Base-by-base conservation (phyloP, 805 yeast genomes). In the Yarrowia bubula region DNA sequence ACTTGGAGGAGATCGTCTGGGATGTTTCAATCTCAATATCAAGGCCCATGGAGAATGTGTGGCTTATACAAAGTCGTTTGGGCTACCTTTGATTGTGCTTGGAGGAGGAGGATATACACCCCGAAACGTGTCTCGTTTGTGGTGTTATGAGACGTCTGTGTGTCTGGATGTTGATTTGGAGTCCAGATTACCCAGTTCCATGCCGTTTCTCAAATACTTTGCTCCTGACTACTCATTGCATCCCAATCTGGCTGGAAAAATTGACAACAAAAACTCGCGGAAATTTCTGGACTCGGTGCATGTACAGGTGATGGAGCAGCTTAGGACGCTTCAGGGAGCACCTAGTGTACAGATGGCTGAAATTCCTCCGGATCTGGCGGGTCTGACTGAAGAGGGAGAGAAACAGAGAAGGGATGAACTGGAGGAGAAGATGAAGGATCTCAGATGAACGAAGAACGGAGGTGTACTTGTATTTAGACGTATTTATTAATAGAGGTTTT, bases 51-150 rank as follows among this genome's bases (percentile, higher is more conserved):
- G 98, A 44, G 96, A 93, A 76, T 95, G 99, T 80, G 90, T 93
- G 61, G 86, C 88, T 70, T 93, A 85, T 76, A 91, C 92, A 61
- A 89, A 89, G 74, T 83, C 89, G 8, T 90, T 93, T 73, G 89
- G 90, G 55, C 82, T 95, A 15, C 98, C 99, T 9, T 78, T 90
- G 83, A 84, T 95, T 87, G 96, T 95, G 35, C 81, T 95, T 18
- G 99, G 99, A 44, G 99, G 99, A 58, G 99, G 99, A 70, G 99
- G 99, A 18, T 95, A 95, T 78, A 95, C 99, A 2, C 96, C 96
- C 83, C 84, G 98, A 75, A 95, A 95, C 74, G 99, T 95, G 57
- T 91, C 98, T 5, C 81, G 99, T 70, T 84, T 96, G 11, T 93
- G 99, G 98, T 85, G 97, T 1, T 92, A 82, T 73, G 99, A 95